Conservation (phyloP, 2,329 filamentous ascomycete species). For the Didymellaceae sp. region DNA sequence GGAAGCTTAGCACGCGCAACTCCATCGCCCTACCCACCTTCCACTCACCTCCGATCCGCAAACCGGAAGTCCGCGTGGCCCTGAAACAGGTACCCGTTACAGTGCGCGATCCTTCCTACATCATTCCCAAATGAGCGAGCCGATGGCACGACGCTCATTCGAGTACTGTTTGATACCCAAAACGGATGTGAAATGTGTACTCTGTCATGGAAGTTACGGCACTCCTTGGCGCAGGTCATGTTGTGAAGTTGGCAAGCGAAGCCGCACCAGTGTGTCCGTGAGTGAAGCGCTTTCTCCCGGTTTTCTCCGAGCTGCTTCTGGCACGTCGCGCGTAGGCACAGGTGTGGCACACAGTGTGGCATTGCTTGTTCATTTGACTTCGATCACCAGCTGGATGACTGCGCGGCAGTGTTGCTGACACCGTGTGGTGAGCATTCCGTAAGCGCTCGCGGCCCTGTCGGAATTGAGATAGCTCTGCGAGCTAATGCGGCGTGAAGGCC, state of each 20-base stretch:
- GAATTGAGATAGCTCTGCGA: constrained; percentile 1
- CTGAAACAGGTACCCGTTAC: constrained; percentile 19
- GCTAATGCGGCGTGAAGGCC: constrained; percentile 11
- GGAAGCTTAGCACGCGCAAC: constrained; percentile 9
- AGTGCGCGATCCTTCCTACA: background rate
- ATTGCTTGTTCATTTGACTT: background rate
- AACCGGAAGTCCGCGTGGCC: background rate
- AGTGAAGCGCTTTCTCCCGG: constrained; percentile 1
- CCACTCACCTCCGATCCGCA: background rate
- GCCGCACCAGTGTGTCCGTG: constrained; percentile 8
- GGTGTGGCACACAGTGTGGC: background rate
- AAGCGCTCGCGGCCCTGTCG: constrained; percentile 13
- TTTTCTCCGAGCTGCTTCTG: background rate
- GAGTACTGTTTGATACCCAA: constrained; percentile 3
- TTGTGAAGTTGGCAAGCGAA: background rate
- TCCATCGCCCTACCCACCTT: background rate
- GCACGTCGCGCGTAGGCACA: background rate
- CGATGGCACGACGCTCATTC: constrained; percentile 6
- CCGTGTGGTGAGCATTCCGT: background rate
- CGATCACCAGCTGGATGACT: background rate
- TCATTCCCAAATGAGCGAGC: background rate
- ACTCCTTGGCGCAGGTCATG: constrained; percentile 6
- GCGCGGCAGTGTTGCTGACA: background rate
- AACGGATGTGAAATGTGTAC: constrained; percentile 6
- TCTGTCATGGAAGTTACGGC: constrained; percentile 2